phyloP scores from a whole-genome alignment of 257 asterid species.

The Solanum lycopersicoides region DNA sequence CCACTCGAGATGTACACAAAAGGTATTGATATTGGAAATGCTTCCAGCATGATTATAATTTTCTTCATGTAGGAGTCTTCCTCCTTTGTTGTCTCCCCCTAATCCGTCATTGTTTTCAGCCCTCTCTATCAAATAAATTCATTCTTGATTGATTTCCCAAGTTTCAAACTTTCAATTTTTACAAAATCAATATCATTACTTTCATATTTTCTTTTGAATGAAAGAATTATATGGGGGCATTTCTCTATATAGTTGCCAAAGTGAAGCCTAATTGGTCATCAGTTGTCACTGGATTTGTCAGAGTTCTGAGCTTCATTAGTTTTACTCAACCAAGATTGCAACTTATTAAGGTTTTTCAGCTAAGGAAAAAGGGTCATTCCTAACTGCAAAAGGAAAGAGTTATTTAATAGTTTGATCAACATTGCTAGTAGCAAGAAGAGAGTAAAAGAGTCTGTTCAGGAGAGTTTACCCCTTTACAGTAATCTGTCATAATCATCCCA shows the following conservation, averaged over 20 bases:
- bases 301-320: background rate
- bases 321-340: background rate
- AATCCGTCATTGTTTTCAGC: background rate
- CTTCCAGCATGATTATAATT: background rate
- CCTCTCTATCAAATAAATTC: background rate
- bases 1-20: background rate
- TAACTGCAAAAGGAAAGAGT: background rate
- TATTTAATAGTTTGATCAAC: background rate
- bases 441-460: no score
- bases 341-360: background rate
- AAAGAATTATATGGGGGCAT: background rate
- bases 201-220: background rate
- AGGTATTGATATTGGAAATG: background rate
- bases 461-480: background rate
- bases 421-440: background rate
- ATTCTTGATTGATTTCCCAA: background rate
- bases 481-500: background rate
- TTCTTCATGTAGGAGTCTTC: background rate
- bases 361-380: background rate
- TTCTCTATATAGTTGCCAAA: background rate
- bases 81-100: background rate
- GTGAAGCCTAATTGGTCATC: background rate
- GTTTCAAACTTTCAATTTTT: background rate
- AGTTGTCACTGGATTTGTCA: background rate
- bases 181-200: background rate